Evolutionary conservation across 805 yeast genomes (phyloP).

Genomic region (Starmerella sirachaensis): DNA sequence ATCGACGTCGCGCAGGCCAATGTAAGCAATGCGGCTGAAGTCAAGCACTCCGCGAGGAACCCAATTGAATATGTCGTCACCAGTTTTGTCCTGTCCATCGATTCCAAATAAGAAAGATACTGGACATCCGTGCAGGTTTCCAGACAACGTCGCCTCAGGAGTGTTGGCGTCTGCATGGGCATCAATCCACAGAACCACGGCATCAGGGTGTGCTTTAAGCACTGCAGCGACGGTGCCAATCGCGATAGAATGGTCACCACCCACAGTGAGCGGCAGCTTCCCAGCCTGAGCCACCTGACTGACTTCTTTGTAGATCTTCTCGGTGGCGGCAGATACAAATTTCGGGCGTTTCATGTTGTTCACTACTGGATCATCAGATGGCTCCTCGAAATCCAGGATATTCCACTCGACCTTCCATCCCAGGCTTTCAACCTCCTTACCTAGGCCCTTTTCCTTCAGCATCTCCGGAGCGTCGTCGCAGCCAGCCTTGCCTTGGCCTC

Average conservation of each 20-base stretch:
- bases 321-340: constrained; percentile 63
- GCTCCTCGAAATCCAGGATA: constrained; percentile 25
- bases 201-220: constrained; percentile 65
- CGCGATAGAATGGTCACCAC: constrained; percentile 96
- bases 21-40: constrained; percentile 69
- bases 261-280: constrained; percentile 68
- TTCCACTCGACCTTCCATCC: constrained; percentile 57
- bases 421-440: constrained; percentile 45
- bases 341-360: constrained; percentile 57
- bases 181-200: constrained; percentile 89
- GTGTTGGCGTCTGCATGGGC: constrained; percentile 98
- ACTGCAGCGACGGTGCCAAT: constrained; percentile 87
- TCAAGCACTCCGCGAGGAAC: constrained; percentile 50
- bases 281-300: constrained; percentile 37
- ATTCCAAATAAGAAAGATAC: constrained; percentile 82
- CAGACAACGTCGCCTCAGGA: constrained; percentile 67
- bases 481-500: constrained; percentile 90
- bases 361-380: constrained; percentile 41
- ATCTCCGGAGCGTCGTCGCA: constrained; percentile 90
- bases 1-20: constrained; percentile 91
- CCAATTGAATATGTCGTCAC: constrained; percentile 73
- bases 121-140: constrained; percentile 95
- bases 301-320: constrained; percentile 52
- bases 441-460: constrained; percentile 60
- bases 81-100: constrained; percentile 45